Evolutionary conservation across 169 alveolate species (phyloP).

Genomic region (Eimeria acervulina): DNA sequence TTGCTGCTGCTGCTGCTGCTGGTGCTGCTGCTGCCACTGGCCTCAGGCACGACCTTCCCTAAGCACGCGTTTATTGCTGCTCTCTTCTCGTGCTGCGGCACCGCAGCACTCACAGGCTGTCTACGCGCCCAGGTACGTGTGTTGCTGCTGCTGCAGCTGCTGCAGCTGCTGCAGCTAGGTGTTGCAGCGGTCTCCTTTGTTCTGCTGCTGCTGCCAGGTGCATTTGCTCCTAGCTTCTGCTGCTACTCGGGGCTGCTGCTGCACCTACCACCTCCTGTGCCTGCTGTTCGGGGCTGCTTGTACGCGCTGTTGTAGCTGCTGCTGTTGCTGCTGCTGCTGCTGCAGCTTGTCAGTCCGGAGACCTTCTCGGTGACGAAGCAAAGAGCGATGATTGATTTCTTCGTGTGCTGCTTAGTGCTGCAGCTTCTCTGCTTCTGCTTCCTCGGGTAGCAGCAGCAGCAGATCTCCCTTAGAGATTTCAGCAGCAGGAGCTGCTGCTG

Average conservation of each 20-base stretch:
- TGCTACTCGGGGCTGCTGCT: conserved; percentile 18
- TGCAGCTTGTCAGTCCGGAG: conserved; percentile 1
- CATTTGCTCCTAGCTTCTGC: background rate
- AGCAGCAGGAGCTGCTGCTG: conserved; percentile 45
- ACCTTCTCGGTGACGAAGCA: conserved; percentile 46
- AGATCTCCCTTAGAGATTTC: background rate
- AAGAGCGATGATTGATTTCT: conserved; percentile 57
- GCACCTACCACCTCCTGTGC: background rate
- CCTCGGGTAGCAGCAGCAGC: conserved; percentile 26
- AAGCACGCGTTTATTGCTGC: conserved; percentile 54
- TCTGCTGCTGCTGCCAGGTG: background rate
- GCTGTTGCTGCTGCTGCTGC: background rate
- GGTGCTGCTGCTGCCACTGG: conserved; percentile 23
- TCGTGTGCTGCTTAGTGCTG: conserved; percentile 42
- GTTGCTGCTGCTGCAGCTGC: conserved; percentile 32
- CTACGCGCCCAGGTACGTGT: background rate
- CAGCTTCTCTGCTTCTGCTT: conserved; percentile 65
- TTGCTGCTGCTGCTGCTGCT: conserved; percentile 55
- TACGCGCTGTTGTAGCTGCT: background rate
- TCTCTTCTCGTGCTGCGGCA: conserved; percentile 71
- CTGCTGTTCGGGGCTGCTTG: background rate
- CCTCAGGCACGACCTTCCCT: conserved; percentile 46
- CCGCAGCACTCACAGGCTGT: conserved; percentile 76
- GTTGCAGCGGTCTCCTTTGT: background rate
- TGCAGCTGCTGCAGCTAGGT: background rate